Conservation (phyloP, 2,329 filamentous ascomycete genomes). For the Blumeriella jaapii region DNA sequence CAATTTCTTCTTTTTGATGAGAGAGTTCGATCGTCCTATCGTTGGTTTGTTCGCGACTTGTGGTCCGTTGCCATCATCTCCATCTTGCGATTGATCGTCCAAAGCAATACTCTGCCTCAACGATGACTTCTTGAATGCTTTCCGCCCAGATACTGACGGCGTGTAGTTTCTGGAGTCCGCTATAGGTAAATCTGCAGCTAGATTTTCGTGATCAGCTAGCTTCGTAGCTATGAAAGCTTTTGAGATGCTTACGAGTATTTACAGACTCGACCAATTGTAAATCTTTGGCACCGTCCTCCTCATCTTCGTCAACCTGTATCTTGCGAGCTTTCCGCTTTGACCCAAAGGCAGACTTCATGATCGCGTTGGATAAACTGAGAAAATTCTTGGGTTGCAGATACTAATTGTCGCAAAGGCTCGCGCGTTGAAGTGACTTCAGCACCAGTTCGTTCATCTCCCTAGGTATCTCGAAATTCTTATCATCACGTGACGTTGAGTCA, state of each 20-base stretch:
- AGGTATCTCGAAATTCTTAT: slow-evolving; percentile 1
- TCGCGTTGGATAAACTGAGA: neutral
- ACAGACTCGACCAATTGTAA: slow-evolving; percentile 8
- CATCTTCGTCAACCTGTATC: slow-evolving; percentile 59
- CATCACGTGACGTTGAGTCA: slow-evolving; percentile 3
- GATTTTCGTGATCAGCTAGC: slow-evolving; percentile 21
- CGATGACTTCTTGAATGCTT: slow-evolving; percentile 45
- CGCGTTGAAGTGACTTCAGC: too few species aligned
- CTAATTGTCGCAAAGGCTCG: too few species aligned
- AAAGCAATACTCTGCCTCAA: slow-evolving; percentile 45
- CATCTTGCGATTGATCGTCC: slow-evolving; percentile 23
- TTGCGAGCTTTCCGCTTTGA: slow-evolving; percentile 62
- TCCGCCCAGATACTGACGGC: slow-evolving; percentile 34
- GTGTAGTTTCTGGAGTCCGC: slow-evolving; percentile 8
- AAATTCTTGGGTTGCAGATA: too few species aligned
- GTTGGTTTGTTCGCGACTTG: slow-evolving; percentile 30
- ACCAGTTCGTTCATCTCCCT: too few species aligned
- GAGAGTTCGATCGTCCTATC: slow-evolving; percentile 35
- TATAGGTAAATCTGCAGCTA: slow-evolving; percentile 20
- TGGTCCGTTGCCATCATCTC: slow-evolving; percentile 14
- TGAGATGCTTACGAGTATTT: slow-evolving; percentile 21
- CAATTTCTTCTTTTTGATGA: slow-evolving; percentile 55
- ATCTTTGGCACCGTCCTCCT: slow-evolving; percentile 39
- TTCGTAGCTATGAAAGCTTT: slow-evolving; percentile 11
- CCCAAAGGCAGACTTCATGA: slow-evolving; percentile 33